phyloP scores from a whole-genome alignment of 306 rosid genomes.

The Canavalia gladiata region DNA sequence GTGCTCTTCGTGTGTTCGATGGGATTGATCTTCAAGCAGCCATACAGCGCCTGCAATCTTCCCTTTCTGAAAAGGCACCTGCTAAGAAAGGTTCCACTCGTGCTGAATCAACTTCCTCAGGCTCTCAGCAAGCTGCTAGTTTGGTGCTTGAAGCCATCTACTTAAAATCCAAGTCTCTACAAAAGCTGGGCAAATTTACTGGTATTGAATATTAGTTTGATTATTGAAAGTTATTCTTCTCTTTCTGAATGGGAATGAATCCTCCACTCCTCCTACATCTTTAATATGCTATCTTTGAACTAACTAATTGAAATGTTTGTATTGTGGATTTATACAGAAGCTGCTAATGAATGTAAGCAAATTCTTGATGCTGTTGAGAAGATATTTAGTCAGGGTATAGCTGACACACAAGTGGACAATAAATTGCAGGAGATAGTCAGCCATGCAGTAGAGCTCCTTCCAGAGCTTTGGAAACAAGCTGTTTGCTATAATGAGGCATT shows the following conservation, averaged over 20 bases:
- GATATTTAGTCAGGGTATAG: slow-evolving; percentile 76
- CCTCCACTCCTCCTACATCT: not conserved
- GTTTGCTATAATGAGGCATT: slow-evolving; percentile 73
- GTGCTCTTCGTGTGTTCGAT: slow-evolving; percentile 87
- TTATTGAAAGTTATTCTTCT: slow-evolving; percentile 32
- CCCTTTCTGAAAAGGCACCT: slow-evolving; percentile 64
- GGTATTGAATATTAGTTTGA: slow-evolving; percentile 65
- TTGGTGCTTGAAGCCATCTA: slow-evolving; percentile 94
- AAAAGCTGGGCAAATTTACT: slow-evolving; percentile 69
- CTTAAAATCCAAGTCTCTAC: slow-evolving; percentile 87
- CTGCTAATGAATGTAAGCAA: slow-evolving; percentile 78
- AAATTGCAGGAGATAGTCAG: slow-evolving; percentile 86
- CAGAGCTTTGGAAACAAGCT: slow-evolving; percentile 89
- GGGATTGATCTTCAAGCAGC: slow-evolving; percentile 91
- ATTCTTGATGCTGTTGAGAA: slow-evolving; percentile 88
- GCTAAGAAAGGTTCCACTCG: slow-evolving; percentile 69
- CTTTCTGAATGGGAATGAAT: slow-evolving; percentile 37
- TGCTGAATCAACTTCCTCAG: slow-evolving; percentile 67
- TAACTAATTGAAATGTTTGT: slow-evolving; percentile 41
- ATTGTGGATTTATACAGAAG: slow-evolving; percentile 69
- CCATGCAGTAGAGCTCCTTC: slow-evolving; percentile 91
- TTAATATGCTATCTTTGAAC: not conserved
- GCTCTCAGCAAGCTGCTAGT: slow-evolving; percentile 84
- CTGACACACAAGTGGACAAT: slow-evolving; percentile 81
- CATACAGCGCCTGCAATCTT: slow-evolving; percentile 78